A percentile compares a stretch with the other conserved stretches of the same genome.
phyloP scores from a whole-genome alignment of 805 yeast species.

The Saccharomycopsis babjevae region DNA sequence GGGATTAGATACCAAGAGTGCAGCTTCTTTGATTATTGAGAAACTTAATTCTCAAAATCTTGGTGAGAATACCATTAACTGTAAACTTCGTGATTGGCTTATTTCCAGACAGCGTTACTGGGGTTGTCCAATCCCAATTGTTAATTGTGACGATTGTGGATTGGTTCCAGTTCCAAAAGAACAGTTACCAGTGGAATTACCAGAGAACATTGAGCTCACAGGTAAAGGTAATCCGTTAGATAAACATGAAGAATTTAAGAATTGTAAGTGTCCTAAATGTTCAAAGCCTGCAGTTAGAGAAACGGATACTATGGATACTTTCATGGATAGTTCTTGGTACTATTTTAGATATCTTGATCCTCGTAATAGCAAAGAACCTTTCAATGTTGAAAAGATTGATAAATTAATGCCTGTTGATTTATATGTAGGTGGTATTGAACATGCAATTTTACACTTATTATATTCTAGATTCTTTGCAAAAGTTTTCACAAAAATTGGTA shows the following conservation, averaged over 20 bases:
- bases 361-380: slow-evolving; percentile 45
- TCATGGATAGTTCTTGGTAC: slow-evolving; percentile 97
- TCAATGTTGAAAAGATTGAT: slow-evolving; percentile 39
- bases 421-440: slow-evolving; percentile 93
- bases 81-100: slow-evolving; percentile 83
- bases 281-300: slow-evolving; percentile 63
- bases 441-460: slow-evolving; percentile 84
- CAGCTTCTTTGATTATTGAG: slow-evolving; percentile 36
- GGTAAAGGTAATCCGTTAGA: slow-evolving; percentile 61
- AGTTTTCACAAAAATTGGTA: slow-evolving; percentile 55
- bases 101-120: slow-evolving; percentile 91
- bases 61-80: slow-evolving; percentile 45
- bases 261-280: slow-evolving; percentile 77
- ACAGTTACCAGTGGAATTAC: slow-evolving; percentile 75
- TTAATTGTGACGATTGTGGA: slow-evolving; percentile 83
- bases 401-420: slow-evolving; percentile 72
- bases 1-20: slow-evolving; percentile 43
- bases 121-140: slow-evolving; percentile 97
- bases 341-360: slow-evolving; percentile 77
- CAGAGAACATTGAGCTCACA: slow-evolving; percentile 36
- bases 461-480: slow-evolving; percentile 82
- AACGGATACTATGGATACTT: slow-evolving; percentile 97
- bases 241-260: slow-evolving; percentile 54
- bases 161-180: slow-evolving; percentile 85
- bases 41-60: slow-evolving; percentile 28